Evolutionary conservation across 495 filamentous ascomycete species (phyloP).

Genomic region (Hyphodiscus hymeniophilus): DNA sequence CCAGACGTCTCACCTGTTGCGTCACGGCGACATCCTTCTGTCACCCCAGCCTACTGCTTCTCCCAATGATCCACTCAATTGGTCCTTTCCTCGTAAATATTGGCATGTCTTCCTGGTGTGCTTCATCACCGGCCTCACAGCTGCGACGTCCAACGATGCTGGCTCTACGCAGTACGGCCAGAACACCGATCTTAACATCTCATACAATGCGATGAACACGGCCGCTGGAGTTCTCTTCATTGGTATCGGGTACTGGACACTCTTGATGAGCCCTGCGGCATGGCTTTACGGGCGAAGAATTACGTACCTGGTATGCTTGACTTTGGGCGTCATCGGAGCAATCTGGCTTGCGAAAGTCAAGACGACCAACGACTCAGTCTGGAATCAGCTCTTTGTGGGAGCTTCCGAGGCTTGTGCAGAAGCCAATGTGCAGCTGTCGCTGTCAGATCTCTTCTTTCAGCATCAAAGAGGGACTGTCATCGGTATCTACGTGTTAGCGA

Average conservation of each 20-base stretch:
- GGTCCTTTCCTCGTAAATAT: constrained; percentile 31
- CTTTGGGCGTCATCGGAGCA: constrained; percentile 5
- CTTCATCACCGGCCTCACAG: constrained; percentile 10
- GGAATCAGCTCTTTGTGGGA: constrained; percentile 12
- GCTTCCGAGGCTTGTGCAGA: constrained; percentile 9
- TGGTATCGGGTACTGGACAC: constrained; percentile 9
- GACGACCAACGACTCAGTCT: constrained; percentile 7
- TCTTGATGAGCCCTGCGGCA: constrained; percentile 3
- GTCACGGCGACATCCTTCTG: constrained; percentile 28
- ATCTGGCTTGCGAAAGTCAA: constrained; percentile 9
- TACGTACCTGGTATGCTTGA: constrained; percentile 9
- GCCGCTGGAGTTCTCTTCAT: constrained; percentile 10
- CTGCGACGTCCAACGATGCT: constrained; percentile 9
- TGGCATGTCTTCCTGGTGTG: constrained; percentile 11
- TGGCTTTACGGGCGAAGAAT: constrained; percentile 12
- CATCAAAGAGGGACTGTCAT: constrained; percentile 10
- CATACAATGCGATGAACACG: constrained; percentile 10
- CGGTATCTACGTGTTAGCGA: constrained; percentile 6
- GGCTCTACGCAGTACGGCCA: constrained; percentile 9
- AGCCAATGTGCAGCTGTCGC: constrained; percentile 10
- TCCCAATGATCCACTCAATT: constrained; percentile 17
- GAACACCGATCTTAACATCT: constrained; percentile 4
- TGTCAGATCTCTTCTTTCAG: constrained; percentile 11
- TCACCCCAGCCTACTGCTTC: constrained; percentile 20
- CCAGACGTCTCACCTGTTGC: constrained; percentile 3